A percentile compares a stretch with the other conserved stretches of the same genome.
phyloP scores from a whole-genome alignment of 2,329 filamentous ascomycete species.

The Verruconis gallopava region DNA sequence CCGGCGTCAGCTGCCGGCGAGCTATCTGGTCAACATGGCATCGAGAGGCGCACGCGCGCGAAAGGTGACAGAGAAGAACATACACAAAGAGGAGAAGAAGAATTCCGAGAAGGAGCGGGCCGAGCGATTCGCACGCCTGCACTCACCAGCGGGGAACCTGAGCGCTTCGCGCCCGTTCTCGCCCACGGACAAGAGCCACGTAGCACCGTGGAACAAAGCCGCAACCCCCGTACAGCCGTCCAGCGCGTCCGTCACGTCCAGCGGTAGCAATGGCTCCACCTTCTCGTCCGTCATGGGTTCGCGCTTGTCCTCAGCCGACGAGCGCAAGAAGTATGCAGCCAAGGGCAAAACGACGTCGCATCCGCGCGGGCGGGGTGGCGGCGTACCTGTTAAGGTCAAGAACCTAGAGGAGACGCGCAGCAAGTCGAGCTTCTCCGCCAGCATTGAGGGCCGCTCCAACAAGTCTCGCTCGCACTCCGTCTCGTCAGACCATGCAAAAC shows the following conservation, averaged over 20 bases:
- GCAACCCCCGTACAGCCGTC: slow-evolving; percentile 1
- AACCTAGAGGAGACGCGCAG: slow-evolving; percentile 6
- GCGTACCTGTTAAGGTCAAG: slow-evolving; percentile 23
- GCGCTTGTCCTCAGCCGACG: slow-evolving; percentile 8
- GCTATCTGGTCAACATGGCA: slow-evolving; percentile 21
- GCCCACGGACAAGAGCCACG: not conserved
- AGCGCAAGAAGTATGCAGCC: slow-evolving; percentile 21
- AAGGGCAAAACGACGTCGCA: slow-evolving; percentile 27
- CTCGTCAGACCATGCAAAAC: not conserved
- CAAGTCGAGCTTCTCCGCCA: not conserved
- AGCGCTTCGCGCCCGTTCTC: not conserved
- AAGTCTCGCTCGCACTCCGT: not conserved
- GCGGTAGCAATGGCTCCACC: slow-evolving; percentile 7
- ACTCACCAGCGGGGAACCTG: slow-evolving; percentile 1
- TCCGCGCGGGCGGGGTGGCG: slow-evolving; percentile 26
- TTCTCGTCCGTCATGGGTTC: slow-evolving; percentile 6
- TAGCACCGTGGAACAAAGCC: slow-evolving; percentile 1
- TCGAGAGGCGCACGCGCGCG: slow-evolving; percentile 27
- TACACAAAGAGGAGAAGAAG: slow-evolving; percentile 28
- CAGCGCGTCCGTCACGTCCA: slow-evolving; percentile 6
- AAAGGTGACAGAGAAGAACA: slow-evolving; percentile 27
- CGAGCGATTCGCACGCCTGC: slow-evolving; percentile 5
- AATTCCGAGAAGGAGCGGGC: slow-evolving; percentile 12
- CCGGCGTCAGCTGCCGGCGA: not conserved
- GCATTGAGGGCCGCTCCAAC: not conserved